Percentiles rank a stretch among this genome's conserved stretches.
phyloP scores from a whole-genome alignment of 345 rosid species.

The Capsella bursapastoris region DNA sequence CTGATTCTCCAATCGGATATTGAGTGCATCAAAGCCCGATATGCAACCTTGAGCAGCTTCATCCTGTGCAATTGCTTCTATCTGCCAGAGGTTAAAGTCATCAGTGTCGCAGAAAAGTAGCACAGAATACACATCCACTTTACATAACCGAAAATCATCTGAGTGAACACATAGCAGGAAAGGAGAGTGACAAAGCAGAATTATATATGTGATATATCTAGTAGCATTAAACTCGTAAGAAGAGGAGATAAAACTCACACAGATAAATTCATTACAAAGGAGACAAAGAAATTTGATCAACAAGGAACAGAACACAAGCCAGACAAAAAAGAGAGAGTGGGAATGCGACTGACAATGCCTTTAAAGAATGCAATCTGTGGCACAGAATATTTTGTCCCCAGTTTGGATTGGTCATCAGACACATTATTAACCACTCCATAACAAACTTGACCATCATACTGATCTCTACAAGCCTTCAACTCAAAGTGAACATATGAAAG shows the following conservation, averaged over 20 bases:
- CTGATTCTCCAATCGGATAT: conserved; percentile 77
- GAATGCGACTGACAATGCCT: conserved; percentile 68
- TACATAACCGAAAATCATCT: not conserved
- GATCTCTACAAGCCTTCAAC: conserved; percentile 78
- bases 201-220: not conserved
- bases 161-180: conserved; percentile 9
- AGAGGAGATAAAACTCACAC: not conserved
- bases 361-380: conserved; percentile 84
- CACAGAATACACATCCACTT: not conserved
- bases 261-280: not conserved
- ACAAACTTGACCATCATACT: conserved; percentile 71
- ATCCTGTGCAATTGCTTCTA: conserved; percentile 86
- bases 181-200: not conserved
- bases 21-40: conserved; percentile 68
- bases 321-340: not conserved
- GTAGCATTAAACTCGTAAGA: not conserved
- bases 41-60: conserved; percentile 71
- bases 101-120: not conserved
- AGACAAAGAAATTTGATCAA: not conserved
- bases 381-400: conserved; percentile 80
- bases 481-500: conserved; percentile 79
- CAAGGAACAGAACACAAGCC: conserved; percentile 11
- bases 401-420: conserved; percentile 87
- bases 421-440: conserved; percentile 87
- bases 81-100: conserved; percentile 43